Percentiles rank a stretch among this genome's conserved stretches.
Evolutionary conservation across 2,329 filamentous ascomycete species (phyloP).

Genomic region (Domatiomyces globalis): DNA sequence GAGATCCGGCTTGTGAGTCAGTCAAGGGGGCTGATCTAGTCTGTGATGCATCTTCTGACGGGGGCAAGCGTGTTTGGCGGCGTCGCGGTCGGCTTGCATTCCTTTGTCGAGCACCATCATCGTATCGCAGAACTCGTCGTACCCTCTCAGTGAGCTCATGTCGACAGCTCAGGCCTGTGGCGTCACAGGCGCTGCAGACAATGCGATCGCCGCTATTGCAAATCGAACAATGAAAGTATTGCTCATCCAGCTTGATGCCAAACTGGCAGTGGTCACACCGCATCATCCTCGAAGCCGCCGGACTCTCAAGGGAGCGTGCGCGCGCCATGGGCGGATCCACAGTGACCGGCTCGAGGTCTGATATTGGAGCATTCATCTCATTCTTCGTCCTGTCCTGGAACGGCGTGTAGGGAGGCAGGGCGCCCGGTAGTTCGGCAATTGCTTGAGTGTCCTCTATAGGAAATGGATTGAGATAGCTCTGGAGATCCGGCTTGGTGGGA

Average conservation of each 20-base stretch:
- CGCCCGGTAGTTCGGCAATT: conserved; percentile 13
- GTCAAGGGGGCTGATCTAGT: background rate
- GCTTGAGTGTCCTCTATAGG: conserved; percentile 1
- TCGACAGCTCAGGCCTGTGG: conserved; percentile 14
- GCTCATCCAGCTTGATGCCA: conserved; percentile 13
- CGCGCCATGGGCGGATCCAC: background rate
- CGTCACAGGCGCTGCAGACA: conserved; percentile 14
- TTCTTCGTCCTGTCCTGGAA: conserved; percentile 12
- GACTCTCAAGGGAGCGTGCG: conserved; percentile 1
- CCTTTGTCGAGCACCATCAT: background rate
- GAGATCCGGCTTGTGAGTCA: background rate
- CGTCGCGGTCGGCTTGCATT: background rate
- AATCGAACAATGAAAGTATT: conserved; percentile 16
- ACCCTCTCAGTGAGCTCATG: conserved; percentile 15
- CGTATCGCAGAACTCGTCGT: conserved; percentile 9
- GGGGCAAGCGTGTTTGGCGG: background rate
- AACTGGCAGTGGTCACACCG: conserved; percentile 15
- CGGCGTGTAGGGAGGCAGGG: conserved; percentile 12
- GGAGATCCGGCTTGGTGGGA: conserved; percentile 12
- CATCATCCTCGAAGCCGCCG: conserved; percentile 9
- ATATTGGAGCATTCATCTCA: conserved; percentile 8
- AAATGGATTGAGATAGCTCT: conserved; percentile 7
- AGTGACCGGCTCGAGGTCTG: conserved; percentile 1
- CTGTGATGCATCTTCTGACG: background rate
- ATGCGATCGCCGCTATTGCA: conserved; percentile 16